Evolutionary conservation across 805 yeast species (phyloP), one percentile per base, ranked within the genome.

Genomic region (Lipomyces orientalis): DNA sequence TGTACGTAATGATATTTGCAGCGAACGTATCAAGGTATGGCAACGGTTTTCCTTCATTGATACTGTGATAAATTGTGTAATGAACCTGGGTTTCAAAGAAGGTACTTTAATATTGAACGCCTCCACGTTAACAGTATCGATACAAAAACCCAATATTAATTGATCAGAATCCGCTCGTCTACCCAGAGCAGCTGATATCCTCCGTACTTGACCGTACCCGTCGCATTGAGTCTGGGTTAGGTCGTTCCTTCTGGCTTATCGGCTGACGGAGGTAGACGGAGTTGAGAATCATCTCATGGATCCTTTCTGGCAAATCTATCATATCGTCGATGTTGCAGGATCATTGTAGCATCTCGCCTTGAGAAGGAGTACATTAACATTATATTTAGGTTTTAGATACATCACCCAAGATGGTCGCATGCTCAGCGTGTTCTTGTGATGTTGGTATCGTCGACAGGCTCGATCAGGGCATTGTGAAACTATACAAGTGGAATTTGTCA

Each of bases 401-500:
- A n/a, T 19, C 6, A 8, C n/a, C 14, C 55, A 52, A 31, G n/a
- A 14, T 10, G 34, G 19, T 52, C 19, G 55, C 12, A 52, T 52
- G 55, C 55, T 52, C 55, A 34, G 25, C 22, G 4, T 59, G 62
- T 59, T 59, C 56, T 12, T 55, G 56, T n/a, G 31, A 31, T 34
- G 34, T 59, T 4, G 62, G 62, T 12, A 9, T n/a, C 4, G 33
- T 19, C 4, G 62, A 59, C 56, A 22, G 37, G 9, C 6, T 33
- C 31, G 54, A 52, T 14, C 19, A 22, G 10, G 8, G 10, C 43
- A 58, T 55, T 46, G 43, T 19, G 19, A 83, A 79, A 66, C 54
- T 89, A 0, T 81, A 81, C 78, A 89, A 89, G 73, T 90, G 93
- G 93, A 80, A 81, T 33, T 55, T 88, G 1, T 65, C 67, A 8